phyloP scores from a whole-genome alignment of 352 stramenopile species.

The Peronospora belbahrii region DNA sequence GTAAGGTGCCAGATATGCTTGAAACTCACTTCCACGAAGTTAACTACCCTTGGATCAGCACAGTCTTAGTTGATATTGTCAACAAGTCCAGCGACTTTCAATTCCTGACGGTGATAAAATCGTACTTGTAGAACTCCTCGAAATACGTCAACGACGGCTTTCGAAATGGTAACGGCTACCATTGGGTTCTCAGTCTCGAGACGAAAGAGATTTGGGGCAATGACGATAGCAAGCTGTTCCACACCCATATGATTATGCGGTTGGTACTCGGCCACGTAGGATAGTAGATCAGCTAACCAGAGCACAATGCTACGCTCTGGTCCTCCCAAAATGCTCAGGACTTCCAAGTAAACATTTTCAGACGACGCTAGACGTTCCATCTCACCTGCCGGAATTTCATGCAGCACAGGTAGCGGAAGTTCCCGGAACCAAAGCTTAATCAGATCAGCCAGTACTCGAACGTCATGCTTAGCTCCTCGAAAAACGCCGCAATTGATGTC shows the following conservation, averaged over 20 bases:
- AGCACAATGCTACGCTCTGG: conserved; percentile 57
- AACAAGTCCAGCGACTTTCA: conserved; percentile 7
- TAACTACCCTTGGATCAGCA: conserved; percentile 11
- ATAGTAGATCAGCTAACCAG: conserved; percentile 81
- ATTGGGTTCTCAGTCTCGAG: conserved; percentile 82
- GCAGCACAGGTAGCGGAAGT: conserved; percentile 72
- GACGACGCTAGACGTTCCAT: conserved; percentile 51
- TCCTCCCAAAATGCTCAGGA: conserved; percentile 40
- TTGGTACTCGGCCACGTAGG: conserved; percentile 62
- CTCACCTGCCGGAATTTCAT: conserved; percentile 61
- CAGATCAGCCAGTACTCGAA: conserved; percentile 80
- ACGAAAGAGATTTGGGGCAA: conserved; percentile 83
- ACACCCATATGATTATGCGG: conserved; percentile 84
- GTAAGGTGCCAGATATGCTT: conserved; percentile 12
- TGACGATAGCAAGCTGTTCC: conserved; percentile 85
- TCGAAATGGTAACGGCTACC: conserved; percentile 77
- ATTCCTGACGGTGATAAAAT: conserved; percentile 20
- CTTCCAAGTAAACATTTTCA: conserved; percentile 30
- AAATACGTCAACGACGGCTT: conserved; percentile 79
- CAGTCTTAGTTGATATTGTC: conserved; percentile 2
- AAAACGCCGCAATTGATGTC: conserved; percentile 83
- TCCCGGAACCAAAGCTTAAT: conserved; percentile 89
- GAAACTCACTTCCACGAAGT: conserved; percentile 12
- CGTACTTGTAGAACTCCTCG: conserved; percentile 40
- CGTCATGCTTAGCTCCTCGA: conserved; percentile 47